Evolutionary conservation across 2,329 filamentous ascomycete species (phyloP).

Genomic region (Anthostomella pinea): DNA sequence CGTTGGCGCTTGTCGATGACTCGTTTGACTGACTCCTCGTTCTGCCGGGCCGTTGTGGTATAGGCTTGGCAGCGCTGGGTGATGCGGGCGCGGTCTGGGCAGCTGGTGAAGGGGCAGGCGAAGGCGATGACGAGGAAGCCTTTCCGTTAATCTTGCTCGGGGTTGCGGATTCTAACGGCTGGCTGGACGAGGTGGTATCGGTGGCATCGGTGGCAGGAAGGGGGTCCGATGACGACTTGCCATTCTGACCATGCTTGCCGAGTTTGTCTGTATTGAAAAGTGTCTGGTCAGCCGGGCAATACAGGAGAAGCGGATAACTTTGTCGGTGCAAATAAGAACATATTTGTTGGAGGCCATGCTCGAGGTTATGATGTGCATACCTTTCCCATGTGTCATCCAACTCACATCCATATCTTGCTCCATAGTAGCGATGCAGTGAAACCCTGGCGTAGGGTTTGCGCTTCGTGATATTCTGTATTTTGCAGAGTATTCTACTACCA

Average conservation of each 20-base stretch:
- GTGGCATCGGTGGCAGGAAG: conserved; percentile 20
- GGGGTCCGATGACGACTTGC: too few relatives aligned
- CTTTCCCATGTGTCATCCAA: conserved; percentile 86
- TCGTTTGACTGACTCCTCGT: conserved; percentile 33
- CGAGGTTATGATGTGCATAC: conserved; percentile 43
- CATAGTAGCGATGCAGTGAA: conserved; percentile 59
- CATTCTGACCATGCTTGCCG: conserved; percentile 17
- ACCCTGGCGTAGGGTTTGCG: too few relatives aligned
- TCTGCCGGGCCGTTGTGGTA: conserved; percentile 31
- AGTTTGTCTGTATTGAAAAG: conserved; percentile 22
- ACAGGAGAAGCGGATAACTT: neutral
- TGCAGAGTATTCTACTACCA: too few relatives aligned
- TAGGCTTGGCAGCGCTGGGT: conserved; percentile 24
- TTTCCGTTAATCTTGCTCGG: conserved; percentile 27
- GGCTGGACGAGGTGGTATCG: conserved; percentile 16
- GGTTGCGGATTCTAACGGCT: conserved; percentile 15
- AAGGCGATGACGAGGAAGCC: conserved; percentile 12
- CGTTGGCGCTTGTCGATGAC: conserved; percentile 26
- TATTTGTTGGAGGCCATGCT: neutral
- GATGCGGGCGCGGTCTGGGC: conserved; percentile 13
- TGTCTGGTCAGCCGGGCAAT: conserved; percentile 14
- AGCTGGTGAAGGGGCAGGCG: conserved; percentile 15
- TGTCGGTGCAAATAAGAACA: neutral
- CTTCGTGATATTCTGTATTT: too few relatives aligned
- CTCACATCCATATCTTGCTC: conserved; percentile 84